Evolutionary conservation across 257 asterid genomes (phyloP), one percentile per base, ranked within the genome.

Genomic region (Lycium ferocissimum): DNA sequence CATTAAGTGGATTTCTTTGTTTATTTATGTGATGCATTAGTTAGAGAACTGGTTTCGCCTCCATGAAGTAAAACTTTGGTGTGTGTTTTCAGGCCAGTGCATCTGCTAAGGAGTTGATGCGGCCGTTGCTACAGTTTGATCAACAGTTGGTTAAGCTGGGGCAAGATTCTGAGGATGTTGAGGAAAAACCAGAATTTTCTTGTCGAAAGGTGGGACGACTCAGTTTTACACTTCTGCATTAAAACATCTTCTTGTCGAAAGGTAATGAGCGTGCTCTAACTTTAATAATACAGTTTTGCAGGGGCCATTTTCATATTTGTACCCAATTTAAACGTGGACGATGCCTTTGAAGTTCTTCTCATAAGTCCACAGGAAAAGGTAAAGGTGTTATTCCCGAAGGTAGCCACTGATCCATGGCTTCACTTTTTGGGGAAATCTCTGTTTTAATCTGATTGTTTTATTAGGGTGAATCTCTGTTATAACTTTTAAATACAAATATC

Each of bases 331-430:
- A 26, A 26, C 33, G 33, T 26, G 33, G 98, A 92, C 85, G 97
- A 95, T 10, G 92, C 90, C 43, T 85, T 93, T 13, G 97, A 95
- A 88, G 97, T 95, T 67, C 94, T 95, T 26, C 94, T 10, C 33
- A 91, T 92, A 71, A 89, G 93, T 71, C 88, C 97, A 3, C 94
- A 92, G 85, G 93, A 61, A 92, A 93, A 40, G 43, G 94, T 85
- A 95, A 95, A 75, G 86, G 43, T 93, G 94, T 84, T 92, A 84
- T 95, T 26, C 22, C 97, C 97, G 0, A 92, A 92, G 96, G 97
- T 92, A 89, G 12, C 17, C 9, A 54, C 4, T 82, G 35, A 14
- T 61, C 66, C 37, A 58, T 54, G 61, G 12, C 33, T 26, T 26
- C 33, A 26, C 33, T 26, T 26, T 26, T 26, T 26, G 0, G 33